These are phyloP conservation scores for Xylariaceae sp. DNA, from an alignment of 2,329 filamentous ascomycete species.

Conservation along the genomic window DNA sequence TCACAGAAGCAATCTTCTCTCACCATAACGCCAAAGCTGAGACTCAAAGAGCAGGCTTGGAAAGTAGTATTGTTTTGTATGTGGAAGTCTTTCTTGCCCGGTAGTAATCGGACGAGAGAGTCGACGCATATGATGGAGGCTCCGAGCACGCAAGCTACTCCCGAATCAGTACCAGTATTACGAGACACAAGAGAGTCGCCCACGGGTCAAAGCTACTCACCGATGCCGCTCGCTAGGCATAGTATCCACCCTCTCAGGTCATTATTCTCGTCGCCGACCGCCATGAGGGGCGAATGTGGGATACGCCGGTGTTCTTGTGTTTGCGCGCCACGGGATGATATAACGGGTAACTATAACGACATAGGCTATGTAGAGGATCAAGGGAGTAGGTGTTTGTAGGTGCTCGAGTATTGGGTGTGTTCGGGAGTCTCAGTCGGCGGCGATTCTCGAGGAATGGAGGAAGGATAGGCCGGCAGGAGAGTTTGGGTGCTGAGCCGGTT, in stretches of 20 bases:
- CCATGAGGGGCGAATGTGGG: conserved; percentile 34
- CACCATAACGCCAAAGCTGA: conserved; percentile 97
- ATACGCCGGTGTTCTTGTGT: conserved; percentile 8
- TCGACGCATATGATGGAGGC: conserved; percentile 87
- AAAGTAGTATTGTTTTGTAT: conserved; percentile 89
- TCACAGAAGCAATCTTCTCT: no score
- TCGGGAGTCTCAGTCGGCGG: no score
- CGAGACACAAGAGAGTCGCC: conserved; percentile 1
- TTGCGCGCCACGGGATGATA: conserved; percentile 14
- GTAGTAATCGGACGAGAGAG: conserved; percentile 66
- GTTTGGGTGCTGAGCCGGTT: no score
- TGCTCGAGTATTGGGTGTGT: no score
- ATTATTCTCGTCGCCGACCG: conserved; percentile 54
- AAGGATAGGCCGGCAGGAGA: no score
- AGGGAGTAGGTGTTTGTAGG: no score
- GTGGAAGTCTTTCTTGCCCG: conserved; percentile 71
- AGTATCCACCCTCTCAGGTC: conserved; percentile 94
- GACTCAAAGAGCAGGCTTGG: conserved; percentile 78
- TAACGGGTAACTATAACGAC: no score
- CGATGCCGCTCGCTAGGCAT: conserved; percentile 74
- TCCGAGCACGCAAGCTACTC: conserved; percentile 62
- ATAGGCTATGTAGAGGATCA: not conserved
- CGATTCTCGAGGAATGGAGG: no score
- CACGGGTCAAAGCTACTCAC: conserved; percentile 38
- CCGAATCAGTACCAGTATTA: no score